phyloP scores from a whole-genome alignment of 345 rosid species.

The Syzygium aromaticum region DNA sequence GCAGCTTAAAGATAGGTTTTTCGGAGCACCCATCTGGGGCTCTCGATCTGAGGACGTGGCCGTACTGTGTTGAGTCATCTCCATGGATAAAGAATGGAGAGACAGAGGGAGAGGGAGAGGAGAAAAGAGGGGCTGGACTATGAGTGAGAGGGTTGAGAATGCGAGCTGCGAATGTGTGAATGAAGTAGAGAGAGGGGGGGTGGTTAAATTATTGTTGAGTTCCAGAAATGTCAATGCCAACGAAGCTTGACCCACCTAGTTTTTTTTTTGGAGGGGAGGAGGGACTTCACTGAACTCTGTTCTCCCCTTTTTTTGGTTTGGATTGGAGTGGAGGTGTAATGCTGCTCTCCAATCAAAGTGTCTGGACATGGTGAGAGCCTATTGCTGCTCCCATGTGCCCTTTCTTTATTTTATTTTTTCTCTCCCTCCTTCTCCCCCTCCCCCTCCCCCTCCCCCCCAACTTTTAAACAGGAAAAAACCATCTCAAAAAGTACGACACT shows the following conservation, averaged over 20 bases:
- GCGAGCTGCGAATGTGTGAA: neutral
- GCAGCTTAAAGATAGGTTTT: conserved; percentile 1
- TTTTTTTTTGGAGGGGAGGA: neutral
- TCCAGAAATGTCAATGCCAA: conserved; percentile 41
- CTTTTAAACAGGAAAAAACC: neutral
- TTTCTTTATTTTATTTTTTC: neutral
- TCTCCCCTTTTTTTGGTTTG: neutral
- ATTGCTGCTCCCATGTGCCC: neutral
- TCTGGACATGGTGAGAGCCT: neutral
- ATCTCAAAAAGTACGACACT: neutral
- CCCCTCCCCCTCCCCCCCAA: neutral
- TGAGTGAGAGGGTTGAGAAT: neutral
- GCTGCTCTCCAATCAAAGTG: neutral
- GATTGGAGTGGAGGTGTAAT: neutral
- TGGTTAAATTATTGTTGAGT: conserved; percentile 10
- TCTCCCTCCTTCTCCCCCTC: neutral
- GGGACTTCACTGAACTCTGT: neutral
- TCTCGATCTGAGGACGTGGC: conserved; percentile 1
- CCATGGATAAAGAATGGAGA: conserved; percentile 8
- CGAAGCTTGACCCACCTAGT: conserved; percentile 17
- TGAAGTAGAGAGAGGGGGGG: neutral
- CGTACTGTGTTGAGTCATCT: neutral
- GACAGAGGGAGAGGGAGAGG: neutral
- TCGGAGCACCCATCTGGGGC: neutral
- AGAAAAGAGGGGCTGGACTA: neutral